These are phyloP conservation scores for Durusdinium trenchii DNA, from an alignment of 73 alveolate genomes.

Conservation along the genomic window DNA sequence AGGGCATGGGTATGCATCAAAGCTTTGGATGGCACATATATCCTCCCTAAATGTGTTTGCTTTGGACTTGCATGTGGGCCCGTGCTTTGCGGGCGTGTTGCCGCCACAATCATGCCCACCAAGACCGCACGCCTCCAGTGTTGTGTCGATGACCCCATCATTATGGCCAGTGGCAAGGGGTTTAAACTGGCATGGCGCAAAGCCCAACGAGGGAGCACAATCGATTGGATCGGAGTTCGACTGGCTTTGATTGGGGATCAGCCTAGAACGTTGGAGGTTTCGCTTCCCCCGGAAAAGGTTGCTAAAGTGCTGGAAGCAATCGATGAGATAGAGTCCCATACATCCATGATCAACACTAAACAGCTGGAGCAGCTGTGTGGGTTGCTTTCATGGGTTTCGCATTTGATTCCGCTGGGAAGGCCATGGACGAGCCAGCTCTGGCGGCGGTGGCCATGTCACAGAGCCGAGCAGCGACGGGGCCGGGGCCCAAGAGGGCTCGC, in stretches of 20 bases:
- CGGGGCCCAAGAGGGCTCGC: neutral
- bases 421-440: neutral
- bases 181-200: neutral
- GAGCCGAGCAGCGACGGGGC: neutral
- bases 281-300: neutral
- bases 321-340: neutral
- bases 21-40: neutral
- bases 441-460: neutral
- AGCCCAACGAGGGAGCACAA: neutral
- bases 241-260: neutral
- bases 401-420: neutral
- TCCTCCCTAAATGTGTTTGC: neutral
- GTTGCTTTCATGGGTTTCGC: neutral
- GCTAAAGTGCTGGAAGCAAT: neutral
- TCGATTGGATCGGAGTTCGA: too few species aligned
- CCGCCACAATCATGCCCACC: neutral
- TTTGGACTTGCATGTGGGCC: too few species aligned
- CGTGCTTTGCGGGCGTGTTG: neutral
- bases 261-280: neutral
- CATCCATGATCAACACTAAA: neutral
- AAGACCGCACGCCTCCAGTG: neutral
- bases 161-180: neutral
- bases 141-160: neutral
- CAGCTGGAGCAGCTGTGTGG: neutral
- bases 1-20: neutral